Base-by-base conservation (phyloP, 495 filamentous ascomycete species). In the Zalerion maritima region DNA sequence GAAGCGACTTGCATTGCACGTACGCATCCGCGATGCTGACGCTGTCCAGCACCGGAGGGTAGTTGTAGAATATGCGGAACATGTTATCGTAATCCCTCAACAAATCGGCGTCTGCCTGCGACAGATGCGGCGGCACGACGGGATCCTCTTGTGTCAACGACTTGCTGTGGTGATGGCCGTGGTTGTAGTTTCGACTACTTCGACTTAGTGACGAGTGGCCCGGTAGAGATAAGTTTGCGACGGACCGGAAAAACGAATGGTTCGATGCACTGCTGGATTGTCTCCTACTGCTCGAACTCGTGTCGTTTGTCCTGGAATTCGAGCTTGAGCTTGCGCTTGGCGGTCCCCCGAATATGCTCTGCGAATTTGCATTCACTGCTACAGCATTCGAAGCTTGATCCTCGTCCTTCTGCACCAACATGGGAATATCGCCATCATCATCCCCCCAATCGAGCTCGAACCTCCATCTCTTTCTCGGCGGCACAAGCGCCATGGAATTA, bases 61-160 rank as follows among this genome's bases (percentile, higher is more conserved):
- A 78, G 49, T 93, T 92, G 59, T 94, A 94, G 61, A 92, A 91
- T 26, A 85, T 71, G 31, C 84, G 77, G 50, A 94, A 82, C 30
- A 94, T 65, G 55, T 92, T 93, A 49, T 92, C 84, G 50, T 94
- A 93, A 50, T 89, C 81, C 26, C 80, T 78, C 19, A 94, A 56
- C 14, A 81, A 61, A 26, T 91, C 78, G 36, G 73, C 63, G 29
- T 73, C 66, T 28, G 57, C 54, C 21, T 52, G 58, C 0, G 61
- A 50, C 7, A 61, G 49, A 5, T 35, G 38, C 6, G 36, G 24
- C 7, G 67, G 55, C 7, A 57, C 56, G 18, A 58, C 50, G 14
- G 40, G 35, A 1, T 46, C 28, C 13, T 22, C 8, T 11, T 46
- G 45, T n/a, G 48, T 38, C 12, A 42, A 35, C 13, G 37, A 40